Evolutionary conservation across 148 eudicot genomes (phyloP).

Genomic region (Polygonum maritimum): DNA sequence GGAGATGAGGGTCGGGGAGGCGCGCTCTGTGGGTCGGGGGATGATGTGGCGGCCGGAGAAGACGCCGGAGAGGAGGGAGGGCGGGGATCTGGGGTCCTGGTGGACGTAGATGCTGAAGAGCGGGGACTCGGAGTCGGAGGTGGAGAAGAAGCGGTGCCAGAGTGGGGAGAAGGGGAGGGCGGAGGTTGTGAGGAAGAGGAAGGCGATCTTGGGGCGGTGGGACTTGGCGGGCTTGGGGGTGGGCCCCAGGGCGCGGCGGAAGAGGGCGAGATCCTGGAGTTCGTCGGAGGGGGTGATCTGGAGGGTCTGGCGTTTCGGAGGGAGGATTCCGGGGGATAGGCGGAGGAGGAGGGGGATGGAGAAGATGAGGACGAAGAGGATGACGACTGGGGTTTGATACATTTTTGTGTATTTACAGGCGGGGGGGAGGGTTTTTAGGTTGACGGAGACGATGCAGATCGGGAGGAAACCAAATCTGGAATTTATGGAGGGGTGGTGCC

Average conservation of each 20-base stretch:
- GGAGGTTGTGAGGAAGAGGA: slow-evolving; percentile 52
- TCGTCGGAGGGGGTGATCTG: slow-evolving; percentile 50
- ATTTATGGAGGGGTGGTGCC: background rate
- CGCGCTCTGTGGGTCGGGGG: slow-evolving; percentile 30
- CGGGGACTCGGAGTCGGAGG: slow-evolving; percentile 4
- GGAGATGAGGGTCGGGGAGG: slow-evolving; percentile 48
- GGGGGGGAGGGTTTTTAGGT: background rate
- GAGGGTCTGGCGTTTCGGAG: slow-evolving; percentile 18
- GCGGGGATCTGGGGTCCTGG: slow-evolving; percentile 29
- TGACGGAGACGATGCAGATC: background rate
- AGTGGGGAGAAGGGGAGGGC: slow-evolving; percentile 51
- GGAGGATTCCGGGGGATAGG: slow-evolving; percentile 17
- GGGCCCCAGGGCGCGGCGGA: slow-evolving; percentile 43
- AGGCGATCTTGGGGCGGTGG: slow-evolving; percentile 48
- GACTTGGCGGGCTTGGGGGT: slow-evolving; percentile 8
- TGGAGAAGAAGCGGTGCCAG: slow-evolving; percentile 49
- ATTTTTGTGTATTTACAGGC: slow-evolving; percentile 7
- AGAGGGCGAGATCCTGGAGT: slow-evolving; percentile 51
- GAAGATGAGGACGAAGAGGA: slow-evolving; percentile 15
- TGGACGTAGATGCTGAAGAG: slow-evolving; percentile 58
- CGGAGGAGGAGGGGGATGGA: slow-evolving; percentile 19
- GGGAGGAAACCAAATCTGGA: background rate
- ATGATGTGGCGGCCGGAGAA: slow-evolving; percentile 29
- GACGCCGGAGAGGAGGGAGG: slow-evolving; percentile 26
- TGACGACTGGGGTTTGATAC: slow-evolving; percentile 22